phyloP scores from a whole-genome alignment of 108 stramenopile species.

The Cyclotella baltica region DNA sequence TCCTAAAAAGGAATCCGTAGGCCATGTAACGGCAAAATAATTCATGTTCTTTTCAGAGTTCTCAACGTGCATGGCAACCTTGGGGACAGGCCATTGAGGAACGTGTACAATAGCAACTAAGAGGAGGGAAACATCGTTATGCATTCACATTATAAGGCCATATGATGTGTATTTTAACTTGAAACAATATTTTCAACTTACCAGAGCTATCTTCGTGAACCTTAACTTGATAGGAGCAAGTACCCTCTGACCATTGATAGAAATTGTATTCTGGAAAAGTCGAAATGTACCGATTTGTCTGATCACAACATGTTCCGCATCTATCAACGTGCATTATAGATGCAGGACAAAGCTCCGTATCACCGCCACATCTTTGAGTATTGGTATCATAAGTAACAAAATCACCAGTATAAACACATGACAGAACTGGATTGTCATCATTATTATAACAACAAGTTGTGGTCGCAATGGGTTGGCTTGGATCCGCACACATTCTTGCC shows the following conservation, averaged over 20 bases:
- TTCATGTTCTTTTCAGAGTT: slow-evolving; percentile 20
- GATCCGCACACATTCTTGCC: slow-evolving; percentile 12
- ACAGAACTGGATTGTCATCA: slow-evolving; percentile 4
- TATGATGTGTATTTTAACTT: too few relatives aligned
- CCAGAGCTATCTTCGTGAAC: slow-evolving; percentile 39
- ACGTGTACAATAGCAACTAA: slow-evolving; percentile 35
- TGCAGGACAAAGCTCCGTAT: background rate
- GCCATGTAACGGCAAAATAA: slow-evolving; percentile 31
- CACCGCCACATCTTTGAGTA: background rate
- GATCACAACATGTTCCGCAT: slow-evolving; percentile 3
- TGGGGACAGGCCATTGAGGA: background rate
- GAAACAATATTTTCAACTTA: background rate
- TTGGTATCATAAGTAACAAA: slow-evolving; percentile 6
- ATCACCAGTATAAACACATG: slow-evolving; percentile 8
- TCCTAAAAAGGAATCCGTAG: slow-evolving; percentile 24
- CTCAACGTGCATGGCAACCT: background rate
- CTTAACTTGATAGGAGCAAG: slow-evolving; percentile 24
- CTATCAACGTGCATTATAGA: background rate
- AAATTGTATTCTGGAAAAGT: slow-evolving; percentile 1
- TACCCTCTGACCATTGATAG: background rate
- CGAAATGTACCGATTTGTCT: background rate
- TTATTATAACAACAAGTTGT: slow-evolving; percentile 6
- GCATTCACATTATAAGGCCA: background rate
- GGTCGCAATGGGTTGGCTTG: slow-evolving; percentile 2
- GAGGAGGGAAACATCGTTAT: background rate